A percentile compares a stretch with the other conserved stretches of the same genome.
Conservation (phyloP, 2,329 filamentous ascomycete genomes). For the Thermothelomyces thermophilus region DNA sequence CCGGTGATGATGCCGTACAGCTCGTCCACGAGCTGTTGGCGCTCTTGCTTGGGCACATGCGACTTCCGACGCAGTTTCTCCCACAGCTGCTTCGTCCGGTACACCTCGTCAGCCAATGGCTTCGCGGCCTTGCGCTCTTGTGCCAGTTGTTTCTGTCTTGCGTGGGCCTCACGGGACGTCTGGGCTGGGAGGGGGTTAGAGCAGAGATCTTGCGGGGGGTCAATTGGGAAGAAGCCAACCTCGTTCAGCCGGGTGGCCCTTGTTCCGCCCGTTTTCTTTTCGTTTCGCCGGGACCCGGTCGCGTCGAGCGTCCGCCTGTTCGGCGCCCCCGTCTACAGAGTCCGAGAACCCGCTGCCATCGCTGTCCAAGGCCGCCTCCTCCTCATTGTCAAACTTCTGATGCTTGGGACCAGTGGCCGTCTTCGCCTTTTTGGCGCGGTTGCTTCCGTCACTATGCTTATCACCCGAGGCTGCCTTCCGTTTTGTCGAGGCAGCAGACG, state of each 20-base stretch:
- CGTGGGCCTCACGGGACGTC: constrained; percentile 79
- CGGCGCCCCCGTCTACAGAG: constrained; percentile 47
- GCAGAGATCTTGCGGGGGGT: background rate
- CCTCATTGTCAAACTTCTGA: constrained; percentile 31
- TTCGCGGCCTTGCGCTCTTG: constrained; percentile 88
- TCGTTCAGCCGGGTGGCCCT: constrained; percentile 35
- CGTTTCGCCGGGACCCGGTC: constrained; percentile 25
- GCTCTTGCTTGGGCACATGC: constrained; percentile 82
- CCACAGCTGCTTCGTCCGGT: constrained; percentile 93
- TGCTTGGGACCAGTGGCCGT: constrained; percentile 30
- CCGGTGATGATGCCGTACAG: constrained; percentile 88
- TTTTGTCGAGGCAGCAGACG: constrained; percentile 44
- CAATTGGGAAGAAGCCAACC: constrained; percentile 29
- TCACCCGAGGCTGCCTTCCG: constrained; percentile 45
- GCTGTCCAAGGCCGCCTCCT: constrained; percentile 33
- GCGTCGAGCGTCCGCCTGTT: constrained; percentile 30
- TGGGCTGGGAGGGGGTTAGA: constrained; percentile 37
- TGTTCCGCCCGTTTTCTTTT: constrained; percentile 24
- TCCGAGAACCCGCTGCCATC: constrained; percentile 37
- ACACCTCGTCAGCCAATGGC: constrained; percentile 83
- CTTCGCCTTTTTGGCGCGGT: constrained; percentile 47
- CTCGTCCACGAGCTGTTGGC: constrained; percentile 79
- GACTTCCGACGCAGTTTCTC: constrained; percentile 89
- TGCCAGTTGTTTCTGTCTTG: constrained; percentile 82
- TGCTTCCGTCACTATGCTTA: constrained; percentile 39